Evolutionary conservation across 805 yeast genomes (phyloP).

Genomic region (Candida sanyiensis): DNA sequence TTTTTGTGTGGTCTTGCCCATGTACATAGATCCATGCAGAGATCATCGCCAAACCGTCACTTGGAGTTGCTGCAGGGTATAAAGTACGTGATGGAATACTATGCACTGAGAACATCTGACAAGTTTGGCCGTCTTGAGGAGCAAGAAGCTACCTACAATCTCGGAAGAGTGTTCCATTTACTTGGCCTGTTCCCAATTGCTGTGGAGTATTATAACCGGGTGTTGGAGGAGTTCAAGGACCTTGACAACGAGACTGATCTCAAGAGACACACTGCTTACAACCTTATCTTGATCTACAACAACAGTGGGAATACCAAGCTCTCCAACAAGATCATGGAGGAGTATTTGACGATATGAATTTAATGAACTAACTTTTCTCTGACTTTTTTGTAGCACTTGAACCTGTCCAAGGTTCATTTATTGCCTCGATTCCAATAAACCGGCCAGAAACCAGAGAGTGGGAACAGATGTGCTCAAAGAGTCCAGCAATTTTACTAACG

Average conservation of each 20-base stretch:
- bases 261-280: conserved; percentile 79
- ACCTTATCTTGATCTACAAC: conserved; percentile 68
- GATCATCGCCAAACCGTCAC: conserved; percentile 81
- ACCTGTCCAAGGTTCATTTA: too few relatives aligned
- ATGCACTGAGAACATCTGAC: conserved; percentile 40
- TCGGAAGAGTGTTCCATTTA: conserved; percentile 82
- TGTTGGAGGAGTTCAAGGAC: conserved; percentile 34
- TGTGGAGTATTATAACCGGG: conserved; percentile 64
- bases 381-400: not conserved
- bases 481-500: too few relatives aligned
- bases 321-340: conserved; percentile 60
- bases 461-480: too few relatives aligned
- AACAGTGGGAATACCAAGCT: conserved; percentile 64
- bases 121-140: conserved; percentile 38
- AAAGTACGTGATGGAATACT: conserved; percentile 69
- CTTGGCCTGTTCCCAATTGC: conserved; percentile 76
- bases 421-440: not conserved
- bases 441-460: too few relatives aligned
- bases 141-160: conserved; percentile 77
- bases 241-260: conserved; percentile 51
- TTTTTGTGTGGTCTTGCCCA: conserved; percentile 74
- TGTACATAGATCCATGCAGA: conserved; percentile 86
- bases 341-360: conserved; percentile 40
- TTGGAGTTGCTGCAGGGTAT: conserved; percentile 84
- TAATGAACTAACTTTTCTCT: too few relatives aligned